Conservation (phyloP, 306 rosid species). For the Cotoneaster glaucophyllus region DNA sequence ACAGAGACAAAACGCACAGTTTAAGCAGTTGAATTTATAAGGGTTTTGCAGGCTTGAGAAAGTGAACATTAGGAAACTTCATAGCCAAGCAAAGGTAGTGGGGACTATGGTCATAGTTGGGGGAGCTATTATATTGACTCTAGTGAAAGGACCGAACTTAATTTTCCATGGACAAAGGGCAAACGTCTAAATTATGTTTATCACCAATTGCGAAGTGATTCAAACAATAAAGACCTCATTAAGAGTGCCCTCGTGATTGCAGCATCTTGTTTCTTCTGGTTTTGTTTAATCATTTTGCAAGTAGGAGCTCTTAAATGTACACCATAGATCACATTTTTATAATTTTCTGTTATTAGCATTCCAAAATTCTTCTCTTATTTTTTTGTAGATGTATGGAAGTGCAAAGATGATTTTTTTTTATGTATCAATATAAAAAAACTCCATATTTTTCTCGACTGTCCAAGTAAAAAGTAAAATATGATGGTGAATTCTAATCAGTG, state of each 20-base stretch:
- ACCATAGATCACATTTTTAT: too few species aligned
- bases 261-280: conserved; percentile 33
- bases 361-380: too few species aligned
- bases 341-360: too few species aligned
- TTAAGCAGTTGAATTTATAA: not conserved
- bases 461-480: not conserved
- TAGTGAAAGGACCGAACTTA: conserved; percentile 19
- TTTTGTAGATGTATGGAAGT: too few species aligned
- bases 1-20: not conserved
- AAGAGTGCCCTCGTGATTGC: conserved; percentile 29
- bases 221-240: not conserved
- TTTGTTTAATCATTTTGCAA: conserved; percentile 35
- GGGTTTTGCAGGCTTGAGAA: conserved; percentile 8
- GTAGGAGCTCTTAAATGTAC: not conserved
- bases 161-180: conserved; percentile 13
- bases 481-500: not conserved
- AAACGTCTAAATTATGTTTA: not conserved
- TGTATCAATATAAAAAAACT: too few species aligned
- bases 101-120: conserved; percentile 29
- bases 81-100: conserved; percentile 12
- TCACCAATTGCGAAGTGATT: not conserved
- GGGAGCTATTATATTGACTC: conserved; percentile 27
- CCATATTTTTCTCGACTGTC: too few species aligned
- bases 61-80: not conserved
- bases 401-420: too few species aligned